phyloP scores from a whole-genome alignment of 345 rosid species.

The Syzygium aqueum region DNA sequence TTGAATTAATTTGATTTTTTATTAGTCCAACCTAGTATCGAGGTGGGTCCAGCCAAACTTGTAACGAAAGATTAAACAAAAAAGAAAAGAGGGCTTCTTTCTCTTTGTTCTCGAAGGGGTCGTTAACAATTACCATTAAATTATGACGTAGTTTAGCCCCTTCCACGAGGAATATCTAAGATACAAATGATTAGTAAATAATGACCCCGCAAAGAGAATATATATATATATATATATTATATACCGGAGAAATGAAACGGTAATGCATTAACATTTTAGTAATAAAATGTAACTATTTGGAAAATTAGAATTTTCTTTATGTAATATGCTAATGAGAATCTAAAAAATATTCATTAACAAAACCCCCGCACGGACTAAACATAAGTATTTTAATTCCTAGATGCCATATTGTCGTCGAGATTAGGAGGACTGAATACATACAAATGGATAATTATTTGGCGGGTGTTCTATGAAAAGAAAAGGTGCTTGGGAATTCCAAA shows the following conservation, averaged over 20 bases:
- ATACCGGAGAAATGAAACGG: background rate
- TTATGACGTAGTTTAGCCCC: background rate
- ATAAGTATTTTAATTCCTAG: background rate
- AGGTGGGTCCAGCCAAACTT: background rate
- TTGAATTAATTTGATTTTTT: background rate
- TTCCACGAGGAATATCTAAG: background rate
- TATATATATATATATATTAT: background rate
- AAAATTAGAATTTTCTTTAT: background rate
- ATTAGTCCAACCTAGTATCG: background rate
- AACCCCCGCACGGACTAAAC: background rate
- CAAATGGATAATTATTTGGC: background rate
- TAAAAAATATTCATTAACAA: background rate
- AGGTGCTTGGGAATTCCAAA: background rate
- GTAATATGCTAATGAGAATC: background rate
- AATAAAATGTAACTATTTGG: background rate
- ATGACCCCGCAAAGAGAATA: background rate
- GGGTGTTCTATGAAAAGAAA: background rate
- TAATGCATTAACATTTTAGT: background rate
- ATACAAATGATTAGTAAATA: background rate
- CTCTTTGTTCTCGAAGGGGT: background rate
- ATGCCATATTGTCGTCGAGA: background rate
- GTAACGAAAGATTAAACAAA: background rate
- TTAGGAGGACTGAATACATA: background rate
- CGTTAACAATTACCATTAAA: background rate
- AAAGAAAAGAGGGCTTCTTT: background rate